A percentile compares a stretch with the other conserved stretches of the same genome.
phyloP scores from a whole-genome alignment of 2,329 filamentous ascomycete genomes.

The Penicillium sp. region DNA sequence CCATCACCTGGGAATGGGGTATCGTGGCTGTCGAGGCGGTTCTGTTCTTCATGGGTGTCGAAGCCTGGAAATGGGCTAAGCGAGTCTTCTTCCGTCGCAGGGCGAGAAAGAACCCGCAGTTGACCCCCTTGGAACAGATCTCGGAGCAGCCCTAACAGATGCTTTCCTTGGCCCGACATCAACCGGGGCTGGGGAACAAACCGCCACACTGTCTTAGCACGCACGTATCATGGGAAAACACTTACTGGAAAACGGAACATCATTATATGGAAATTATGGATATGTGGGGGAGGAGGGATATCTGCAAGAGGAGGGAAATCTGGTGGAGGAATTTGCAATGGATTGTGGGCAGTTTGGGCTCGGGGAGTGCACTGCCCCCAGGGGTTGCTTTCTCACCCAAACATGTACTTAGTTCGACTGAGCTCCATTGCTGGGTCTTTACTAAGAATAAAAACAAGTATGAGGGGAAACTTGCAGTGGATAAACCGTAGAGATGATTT shows the following conservation, averaged over 20 bases:
- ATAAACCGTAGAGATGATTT: background rate
- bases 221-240: background rate
- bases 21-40: constrained; percentile 59
- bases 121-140: background rate
- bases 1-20: constrained; percentile 65
- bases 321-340: background rate
- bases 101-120: background rate
- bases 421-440: background rate
- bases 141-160: constrained; percentile 13
- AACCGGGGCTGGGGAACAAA: constrained; percentile 13
- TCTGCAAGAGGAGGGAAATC: too few relatives aligned
- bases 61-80: constrained; percentile 65
- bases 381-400: background rate
- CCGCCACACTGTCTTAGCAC: background rate
- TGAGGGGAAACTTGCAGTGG: background rate
- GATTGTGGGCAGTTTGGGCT: background rate
- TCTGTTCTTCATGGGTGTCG: constrained; percentile 61
- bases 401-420: background rate
- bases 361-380: background rate
- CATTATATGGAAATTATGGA: background rate
- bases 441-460: constrained; percentile 1
- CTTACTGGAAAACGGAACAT: background rate
- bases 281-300: background rate
- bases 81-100: constrained; percentile 48
- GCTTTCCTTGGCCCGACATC: constrained; percentile 13